Percentiles rank a stretch among this genome's conserved stretches.
These are phyloP conservation scores for Globisporangium cystogenes DNA, from an alignment of 352 stramenopile genomes.

Conservation along the genomic window DNA sequence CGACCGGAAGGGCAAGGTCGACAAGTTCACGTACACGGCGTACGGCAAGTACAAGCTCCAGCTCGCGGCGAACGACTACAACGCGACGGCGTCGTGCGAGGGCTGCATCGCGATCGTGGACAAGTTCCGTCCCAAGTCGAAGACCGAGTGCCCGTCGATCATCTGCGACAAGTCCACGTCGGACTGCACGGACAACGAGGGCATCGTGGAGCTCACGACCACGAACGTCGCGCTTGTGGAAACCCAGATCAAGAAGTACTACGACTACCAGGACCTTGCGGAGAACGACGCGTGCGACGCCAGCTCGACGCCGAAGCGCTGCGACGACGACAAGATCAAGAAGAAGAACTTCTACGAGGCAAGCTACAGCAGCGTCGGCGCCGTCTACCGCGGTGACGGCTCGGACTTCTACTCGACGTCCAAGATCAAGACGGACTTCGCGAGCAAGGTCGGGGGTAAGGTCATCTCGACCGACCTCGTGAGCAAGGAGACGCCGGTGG, in stretches of 20 bases:
- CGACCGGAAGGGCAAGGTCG: conserved; percentile 22
- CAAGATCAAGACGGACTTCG: conserved; percentile 23
- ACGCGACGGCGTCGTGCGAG: conserved; percentile 23
- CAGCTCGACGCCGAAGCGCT: conserved; percentile 19
- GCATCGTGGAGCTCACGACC: conserved; percentile 18
- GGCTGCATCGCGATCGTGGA: conserved; percentile 55
- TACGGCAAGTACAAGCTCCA: conserved; percentile 52
- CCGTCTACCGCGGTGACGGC: neutral
- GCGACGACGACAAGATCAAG: conserved; percentile 20
- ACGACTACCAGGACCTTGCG: conserved; percentile 28
- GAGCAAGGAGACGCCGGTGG: conserved; percentile 14
- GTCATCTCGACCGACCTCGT: conserved; percentile 6
- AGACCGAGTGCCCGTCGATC: conserved; percentile 22
- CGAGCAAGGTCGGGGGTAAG: neutral
- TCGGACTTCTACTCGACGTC: conserved; percentile 22
- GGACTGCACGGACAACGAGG: conserved; percentile 5
- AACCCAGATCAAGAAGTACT: conserved; percentile 19
- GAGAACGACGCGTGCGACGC: conserved; percentile 44
- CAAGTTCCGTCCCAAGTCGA: conserved; percentile 28
- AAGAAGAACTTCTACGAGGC: conserved; percentile 1
- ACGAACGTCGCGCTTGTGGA: conserved; percentile 23
- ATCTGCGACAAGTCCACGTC: conserved; percentile 30
- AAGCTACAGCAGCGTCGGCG: neutral
- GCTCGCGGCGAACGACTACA: conserved; percentile 46
- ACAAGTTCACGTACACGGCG: conserved; percentile 29